Base-by-base conservation (phyloP, 345 rosid genomes). In the Rhodamnia rubescens region DNA sequence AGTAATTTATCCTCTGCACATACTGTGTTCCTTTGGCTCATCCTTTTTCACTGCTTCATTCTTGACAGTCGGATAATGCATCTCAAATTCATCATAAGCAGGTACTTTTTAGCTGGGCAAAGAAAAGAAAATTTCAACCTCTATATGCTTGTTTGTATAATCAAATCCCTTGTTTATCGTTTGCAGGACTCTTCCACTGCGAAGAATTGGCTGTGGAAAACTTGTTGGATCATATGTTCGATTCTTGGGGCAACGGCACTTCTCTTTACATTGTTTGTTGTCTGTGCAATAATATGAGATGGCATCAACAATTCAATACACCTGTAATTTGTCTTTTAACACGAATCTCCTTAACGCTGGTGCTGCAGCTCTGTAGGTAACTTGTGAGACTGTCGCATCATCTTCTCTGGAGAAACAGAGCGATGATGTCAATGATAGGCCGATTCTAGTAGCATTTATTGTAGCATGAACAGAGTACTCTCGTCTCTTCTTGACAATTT, bases 231-330 rank as follows among this genome's bases (percentile, higher is more conserved):
- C 36, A 16, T 88, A 69, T 82, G 88, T 82, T 12, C 85, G 42
- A 50, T 88, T 85, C 85, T 92, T 22, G 92, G 89, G 85, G 91
- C 86, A 51, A 86, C 84, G 74, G 84, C 80, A 9, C 74, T 92
- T 87, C 83, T 91, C 6, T 82, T 91, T 47, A 12, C 88, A 86
- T 84, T 93, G 89, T 24, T 89, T 56, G 52, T 93, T 75, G 42
- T 93, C 74, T 90, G 89, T 56, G 88, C 93, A 49, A 42, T 84
- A 22, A 86, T 91, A 74, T 93, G 81, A 89, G 85, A 40, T 14
- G 20, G 12, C 12, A 36, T 36, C 78, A 32, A 69, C 47, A 69
- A 69, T 32, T 32, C 78, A 36, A 32, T 69, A 8, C 44, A 64
- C 44, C 44, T 32, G 22, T 40, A 69, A 4, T 69, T 36, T 21